Percentiles rank a stretch among this genome's conserved stretches.
Evolutionary conservation across 306 rosid genomes (phyloP).

Genomic region (Quercus rubra): DNA sequence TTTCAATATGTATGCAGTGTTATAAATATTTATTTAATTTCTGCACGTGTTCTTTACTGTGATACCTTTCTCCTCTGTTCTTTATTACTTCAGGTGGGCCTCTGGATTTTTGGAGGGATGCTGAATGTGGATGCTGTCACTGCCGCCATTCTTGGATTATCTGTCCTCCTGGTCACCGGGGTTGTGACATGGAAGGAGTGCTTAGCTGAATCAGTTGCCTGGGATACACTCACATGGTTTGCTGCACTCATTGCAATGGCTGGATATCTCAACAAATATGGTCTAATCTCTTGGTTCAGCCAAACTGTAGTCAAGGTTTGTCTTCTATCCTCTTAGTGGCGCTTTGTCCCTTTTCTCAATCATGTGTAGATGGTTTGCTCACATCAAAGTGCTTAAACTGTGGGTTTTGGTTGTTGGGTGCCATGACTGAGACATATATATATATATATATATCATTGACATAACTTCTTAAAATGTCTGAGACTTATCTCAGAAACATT

Average conservation of each 20-base stretch:
- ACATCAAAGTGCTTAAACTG: not conserved
- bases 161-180: slow-evolving; percentile 86
- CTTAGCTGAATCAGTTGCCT: slow-evolving; percentile 93
- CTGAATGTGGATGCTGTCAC: slow-evolving; percentile 84
- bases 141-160: slow-evolving; percentile 90
- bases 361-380: not conserved
- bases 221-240: slow-evolving; percentile 99
- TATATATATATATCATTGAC: too few relatives aligned
- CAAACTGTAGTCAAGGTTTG: slow-evolving; percentile 89
- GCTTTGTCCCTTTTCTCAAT: not conserved
- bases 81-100: slow-evolving; percentile 66
- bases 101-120: slow-evolving; percentile 88
- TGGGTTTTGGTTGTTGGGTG: not conserved
- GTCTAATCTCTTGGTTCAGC: slow-evolving; percentile 98
- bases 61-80: slow-evolving; percentile 5
- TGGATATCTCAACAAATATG: slow-evolving; percentile 97
- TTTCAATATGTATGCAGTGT: slow-evolving; percentile 10
- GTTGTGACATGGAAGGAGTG: slow-evolving; percentile 99
- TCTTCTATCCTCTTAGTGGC: slow-evolving; percentile 15
- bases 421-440: too few relatives aligned
- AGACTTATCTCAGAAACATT: not conserved
- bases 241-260: slow-evolving; percentile 99
- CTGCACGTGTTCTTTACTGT: not conserved
- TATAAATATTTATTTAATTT: not conserved
- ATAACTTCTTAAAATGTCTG: too few relatives aligned